Percentiles rank a stretch among this genome's conserved stretches.
Conservation (phyloP, 257 asterid genomes). For the Phtheirospermum japonicum region DNA sequence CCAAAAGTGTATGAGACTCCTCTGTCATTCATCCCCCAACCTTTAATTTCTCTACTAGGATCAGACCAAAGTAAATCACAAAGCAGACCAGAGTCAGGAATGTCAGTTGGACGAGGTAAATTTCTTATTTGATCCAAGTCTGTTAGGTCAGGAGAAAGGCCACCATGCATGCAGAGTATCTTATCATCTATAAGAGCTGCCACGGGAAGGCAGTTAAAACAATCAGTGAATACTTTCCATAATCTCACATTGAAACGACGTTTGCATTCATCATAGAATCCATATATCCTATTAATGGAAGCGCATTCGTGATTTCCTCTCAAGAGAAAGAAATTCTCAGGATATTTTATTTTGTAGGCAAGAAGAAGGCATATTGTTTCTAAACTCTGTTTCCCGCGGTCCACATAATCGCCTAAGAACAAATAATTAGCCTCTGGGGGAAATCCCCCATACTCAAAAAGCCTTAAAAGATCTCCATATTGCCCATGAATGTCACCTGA, state of each 20-base stretch:
- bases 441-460: constrained; percentile 57
- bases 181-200: constrained; percentile 63
- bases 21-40: constrained; percentile 68
- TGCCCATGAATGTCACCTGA: constrained; percentile 63
- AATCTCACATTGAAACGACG: constrained; percentile 54
- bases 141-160: constrained; percentile 58
- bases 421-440: constrained; percentile 66
- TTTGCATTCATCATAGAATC: constrained; percentile 59
- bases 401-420: constrained; percentile 62
- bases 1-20: constrained; percentile 77
- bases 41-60: constrained; percentile 56
- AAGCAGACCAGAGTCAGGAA: constrained; percentile 59
- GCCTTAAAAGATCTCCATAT: constrained; percentile 61
- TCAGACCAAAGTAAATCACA: constrained; percentile 65
- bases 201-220: constrained; percentile 62
- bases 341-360: constrained; percentile 59
- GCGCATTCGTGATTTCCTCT: constrained; percentile 64
- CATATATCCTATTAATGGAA: constrained; percentile 58
- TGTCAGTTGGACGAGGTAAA: constrained; percentile 54
- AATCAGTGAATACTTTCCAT: constrained; percentile 57
- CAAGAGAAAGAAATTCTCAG: constrained; percentile 55
- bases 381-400: constrained; percentile 60
- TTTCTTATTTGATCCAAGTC: constrained; percentile 51
- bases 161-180: constrained; percentile 65
- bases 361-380: constrained; percentile 62